phyloP scores from a whole-genome alignment of 345 rosid species.

The Citrus medica region DNA sequence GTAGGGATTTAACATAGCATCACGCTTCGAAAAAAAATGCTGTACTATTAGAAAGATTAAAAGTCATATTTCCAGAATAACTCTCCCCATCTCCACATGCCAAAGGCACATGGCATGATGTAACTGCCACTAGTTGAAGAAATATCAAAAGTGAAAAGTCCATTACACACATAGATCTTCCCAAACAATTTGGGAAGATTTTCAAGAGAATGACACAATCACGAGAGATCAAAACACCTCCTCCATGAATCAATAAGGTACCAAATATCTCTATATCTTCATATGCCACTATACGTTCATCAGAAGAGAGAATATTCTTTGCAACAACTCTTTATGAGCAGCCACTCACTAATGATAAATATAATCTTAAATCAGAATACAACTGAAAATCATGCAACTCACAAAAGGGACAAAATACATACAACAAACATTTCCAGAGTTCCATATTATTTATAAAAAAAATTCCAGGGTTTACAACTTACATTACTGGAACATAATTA shows the following conservation, averaged over 20 bases:
- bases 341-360: neutral
- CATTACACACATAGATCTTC: neutral
- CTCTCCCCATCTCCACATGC: neutral
- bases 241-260: neutral
- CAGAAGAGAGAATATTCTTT: neutral
- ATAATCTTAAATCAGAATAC: neutral
- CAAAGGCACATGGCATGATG: neutral
- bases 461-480: neutral
- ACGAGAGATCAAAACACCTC: neutral
- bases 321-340: neutral
- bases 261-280: neutral
- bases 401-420: neutral
- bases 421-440: neutral
- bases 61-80: neutral
- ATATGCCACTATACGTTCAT: neutral
- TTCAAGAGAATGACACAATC: neutral
- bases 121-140: neutral
- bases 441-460: too few relatives aligned
- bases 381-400: neutral
- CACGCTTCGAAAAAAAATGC: neutral
- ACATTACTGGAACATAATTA: neutral
- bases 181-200: neutral
- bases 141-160: neutral
- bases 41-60: neutral
- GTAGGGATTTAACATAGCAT: slow-evolving; percentile 11